Conservation (phyloP, 106 monocot species). For the Allium fistulosum region DNA sequence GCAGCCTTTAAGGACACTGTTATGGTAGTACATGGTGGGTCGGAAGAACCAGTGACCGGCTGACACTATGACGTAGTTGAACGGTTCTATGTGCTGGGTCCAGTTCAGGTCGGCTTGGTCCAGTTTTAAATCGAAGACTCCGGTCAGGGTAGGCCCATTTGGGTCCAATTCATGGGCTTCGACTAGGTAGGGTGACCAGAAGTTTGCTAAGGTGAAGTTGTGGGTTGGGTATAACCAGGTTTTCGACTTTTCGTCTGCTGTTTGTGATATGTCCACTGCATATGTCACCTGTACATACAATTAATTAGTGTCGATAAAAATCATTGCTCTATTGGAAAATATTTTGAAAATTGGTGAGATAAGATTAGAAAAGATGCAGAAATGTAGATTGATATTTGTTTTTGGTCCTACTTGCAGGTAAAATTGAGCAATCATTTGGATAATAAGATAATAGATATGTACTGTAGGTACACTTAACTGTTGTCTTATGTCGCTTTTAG, state of each 20-base stretch:
- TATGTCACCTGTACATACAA: conserved; percentile 9
- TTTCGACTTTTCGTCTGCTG: conserved; percentile 6
- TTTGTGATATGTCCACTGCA: background rate
- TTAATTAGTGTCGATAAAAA: no score
- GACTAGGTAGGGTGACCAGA: conserved; percentile 31
- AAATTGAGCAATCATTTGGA: no score
- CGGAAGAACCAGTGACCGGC: conserved; percentile 29
- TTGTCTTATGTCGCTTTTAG: no score
- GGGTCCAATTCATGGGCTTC: background rate
- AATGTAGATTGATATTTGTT: background rate
- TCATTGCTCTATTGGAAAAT: no score
- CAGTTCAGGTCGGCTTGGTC: conserved; percentile 25
- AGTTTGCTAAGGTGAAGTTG: conserved; percentile 23
- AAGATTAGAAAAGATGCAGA: background rate
- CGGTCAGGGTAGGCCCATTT: background rate
- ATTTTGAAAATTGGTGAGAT: no score
- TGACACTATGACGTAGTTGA: conserved; percentile 16
- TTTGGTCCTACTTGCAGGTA: no score
- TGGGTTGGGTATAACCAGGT: conserved; percentile 11
- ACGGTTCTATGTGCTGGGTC: conserved; percentile 1
- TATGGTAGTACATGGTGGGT: conserved; percentile 16
- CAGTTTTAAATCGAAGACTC: conserved; percentile 15
- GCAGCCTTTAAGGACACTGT: conserved; percentile 11
- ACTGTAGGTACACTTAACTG: no score
- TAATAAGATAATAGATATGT: no score